phyloP scores from a whole-genome alignment of 306 rosid genomes.

The Cucurbita maxima region DNA sequence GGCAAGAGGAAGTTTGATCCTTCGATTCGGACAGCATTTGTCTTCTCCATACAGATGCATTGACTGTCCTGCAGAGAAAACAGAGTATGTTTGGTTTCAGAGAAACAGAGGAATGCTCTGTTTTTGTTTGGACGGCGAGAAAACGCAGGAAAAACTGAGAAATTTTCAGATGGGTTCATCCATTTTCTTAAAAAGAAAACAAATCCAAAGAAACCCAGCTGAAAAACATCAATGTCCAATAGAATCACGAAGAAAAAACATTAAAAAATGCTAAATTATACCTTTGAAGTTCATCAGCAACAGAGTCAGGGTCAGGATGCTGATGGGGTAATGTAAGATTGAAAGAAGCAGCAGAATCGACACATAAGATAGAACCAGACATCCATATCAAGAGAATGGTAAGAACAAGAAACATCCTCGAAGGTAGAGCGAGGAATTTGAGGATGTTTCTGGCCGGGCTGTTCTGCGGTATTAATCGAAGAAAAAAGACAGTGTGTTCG shows the following conservation, averaged over 20 bases:
- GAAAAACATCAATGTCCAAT: neutral
- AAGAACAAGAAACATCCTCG: constrained; percentile 27
- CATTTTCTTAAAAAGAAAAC: neutral
- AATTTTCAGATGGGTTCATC: neutral
- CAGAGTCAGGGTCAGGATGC: constrained; percentile 50
- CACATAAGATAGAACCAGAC: constrained; percentile 11
- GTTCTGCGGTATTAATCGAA: neutral
- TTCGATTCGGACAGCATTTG: constrained; percentile 19
- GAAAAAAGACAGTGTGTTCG: neutral
- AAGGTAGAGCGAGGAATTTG: neutral
- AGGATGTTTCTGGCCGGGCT: neutral
- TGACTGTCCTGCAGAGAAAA: constrained; percentile 28
- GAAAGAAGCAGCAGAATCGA: constrained; percentile 24
- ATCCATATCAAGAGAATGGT: constrained; percentile 44
- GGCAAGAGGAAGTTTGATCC: constrained; percentile 18
- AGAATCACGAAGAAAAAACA: too few relatives aligned
- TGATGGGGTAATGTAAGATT: constrained; percentile 52
- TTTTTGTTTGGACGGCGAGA: constrained; percentile 8
- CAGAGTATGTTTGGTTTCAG: neutral
- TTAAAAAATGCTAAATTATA: constrained; percentile 5
- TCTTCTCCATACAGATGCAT: constrained; percentile 31
- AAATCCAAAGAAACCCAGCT: neutral
- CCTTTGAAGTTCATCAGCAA: constrained; percentile 46
- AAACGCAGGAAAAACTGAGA: neutral
- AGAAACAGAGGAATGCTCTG: neutral